Evolutionary conservation across 169 alveolate genomes (phyloP), one percentile per base, ranked within the genome.

Genomic region (Babesia bigemina): DNA sequence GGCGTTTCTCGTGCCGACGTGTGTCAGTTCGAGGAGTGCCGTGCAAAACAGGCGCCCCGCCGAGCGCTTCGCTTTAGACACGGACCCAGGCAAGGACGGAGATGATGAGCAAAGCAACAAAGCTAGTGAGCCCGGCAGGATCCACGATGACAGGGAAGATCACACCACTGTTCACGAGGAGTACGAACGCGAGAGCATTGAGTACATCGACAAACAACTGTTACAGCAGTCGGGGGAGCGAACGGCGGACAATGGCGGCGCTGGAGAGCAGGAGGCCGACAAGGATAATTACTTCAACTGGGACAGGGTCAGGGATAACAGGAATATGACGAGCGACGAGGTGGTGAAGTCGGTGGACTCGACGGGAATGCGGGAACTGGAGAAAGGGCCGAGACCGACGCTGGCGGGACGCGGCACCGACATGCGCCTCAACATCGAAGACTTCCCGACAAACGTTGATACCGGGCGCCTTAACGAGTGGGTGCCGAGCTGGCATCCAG

Each of bases 381-480:
- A 81, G 60, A 56, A 48, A 24, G 88, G 88, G 12, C 71, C 62
- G 45, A 28, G 84, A 22, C 88, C 88, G 16, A 44, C 49, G 28
- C 28, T 72, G 26, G 16, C 75, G 4, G 88, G 88, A 11, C 70
- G 57, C 12, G 88, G 88, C 33, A 58, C 76, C 6, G 79, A 81
- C 55, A 61, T 55, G 55, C 63, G 62, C 49, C 47, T 74, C n/a
- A 42, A 45, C 14, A 50, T 83, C 12, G 83, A 83, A 52, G 90
- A 83, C 9, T 83, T 66, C 44, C 79, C 78, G 21, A 65, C 63
- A n/a, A 76, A 72, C 19, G 92, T 86, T 13, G 69, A 61, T 19
- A 73, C 78, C 36, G 94, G 94, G 22, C 69, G 94, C 29, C 22
- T 90, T 1, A 90, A 90, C 72, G 94, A 90, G 58, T 90, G 94